Conservation (phyloP, 768 basidiomycete species). For the Cyathus striatus region DNA sequence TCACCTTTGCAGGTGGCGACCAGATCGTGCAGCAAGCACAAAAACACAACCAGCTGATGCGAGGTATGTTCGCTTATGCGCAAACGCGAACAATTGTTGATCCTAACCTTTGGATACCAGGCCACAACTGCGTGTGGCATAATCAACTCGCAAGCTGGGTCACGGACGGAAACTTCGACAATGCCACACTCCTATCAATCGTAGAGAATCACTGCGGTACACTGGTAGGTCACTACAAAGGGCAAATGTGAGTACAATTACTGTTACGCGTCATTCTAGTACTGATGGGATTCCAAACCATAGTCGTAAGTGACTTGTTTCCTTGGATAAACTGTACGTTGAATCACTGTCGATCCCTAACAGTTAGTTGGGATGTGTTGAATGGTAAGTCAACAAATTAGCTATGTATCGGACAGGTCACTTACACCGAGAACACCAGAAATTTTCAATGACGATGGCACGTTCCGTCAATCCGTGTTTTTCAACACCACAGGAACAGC, state of each 20-base stretch:
- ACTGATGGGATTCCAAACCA: neutral
- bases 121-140: slow-evolving; percentile 48
- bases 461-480: slow-evolving; percentile 47
- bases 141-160: slow-evolving; percentile 52
- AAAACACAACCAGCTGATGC: slow-evolving; percentile 39
- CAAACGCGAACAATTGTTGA: neutral
- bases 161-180: slow-evolving; percentile 33
- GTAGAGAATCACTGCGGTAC: slow-evolving; percentile 44
- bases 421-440: slow-evolving; percentile 22
- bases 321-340: neutral
- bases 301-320: neutral
- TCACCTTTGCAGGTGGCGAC: slow-evolving; percentile 45
- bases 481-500: slow-evolving; percentile 39
- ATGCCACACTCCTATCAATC: slow-evolving; percentile 33
- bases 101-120: slow-evolving; percentile 10
- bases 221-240: slow-evolving; percentile 48
- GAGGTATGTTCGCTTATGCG: slow-evolving; percentile 21
- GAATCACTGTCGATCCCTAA: neutral
- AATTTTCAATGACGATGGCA: slow-evolving; percentile 58
- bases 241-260: slow-evolving; percentile 33
- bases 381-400: slow-evolving; percentile 27
- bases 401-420: slow-evolving; percentile 1
- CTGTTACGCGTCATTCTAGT: neutral
- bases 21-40: slow-evolving; percentile 38
- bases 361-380: slow-evolving; percentile 48